Base-by-base conservation (phyloP, 805 yeast genomes). In the Priceomyces melissophilus region DNA sequence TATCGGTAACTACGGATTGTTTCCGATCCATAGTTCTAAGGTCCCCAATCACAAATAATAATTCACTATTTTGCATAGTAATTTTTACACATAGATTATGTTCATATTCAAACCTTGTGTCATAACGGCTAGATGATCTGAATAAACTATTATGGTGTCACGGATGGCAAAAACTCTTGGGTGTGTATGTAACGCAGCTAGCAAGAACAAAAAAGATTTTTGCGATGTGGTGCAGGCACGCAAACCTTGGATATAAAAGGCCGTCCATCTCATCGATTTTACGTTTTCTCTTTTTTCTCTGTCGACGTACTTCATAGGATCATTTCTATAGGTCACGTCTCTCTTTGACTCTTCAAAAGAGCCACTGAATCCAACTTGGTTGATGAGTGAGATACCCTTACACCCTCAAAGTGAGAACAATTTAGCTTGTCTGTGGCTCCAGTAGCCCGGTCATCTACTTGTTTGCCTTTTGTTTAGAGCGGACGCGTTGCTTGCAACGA, bases 361-460 rank as follows among this genome's bases (percentile, higher is more conserved):
- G 74, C 74, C 74, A 69, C 73, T 67, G 74, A 67, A 67, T 68
- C 74, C 72, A 69, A 69, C 75, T 69, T 69, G 74, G 74, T 69
- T 69, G 75, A 64, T 67, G 65, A 61, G 66, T 58, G 54, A 76
- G 74, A 69, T 63, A 64, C 69, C 69, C 67, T 62, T 60, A 53
- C 57, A 61, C 65, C 65, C 65, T 60, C 61, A 59, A 58, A 60
- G 65, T 60, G 65, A 60, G 65, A 60, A 54, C 35, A 41, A 46
- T 59, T 60, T 60, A 57, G 65, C 65, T 60, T 60, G 65, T 58
- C 89, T 81, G 83, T 76, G 87, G 80, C 75, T 84, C 91, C 74
- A 75, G 90, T 79, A 86, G 81, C 81, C 87, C 81, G 82, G 91
- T 81, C 87, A 85, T 84, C 91, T 84, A 67, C 55, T 47, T 60